Percentiles rank a stretch among this genome's conserved stretches.
These are phyloP conservation scores for Aphanomyces cochlioides DNA, from an alignment of 352 stramenopile species.

Conservation along the genomic window DNA sequence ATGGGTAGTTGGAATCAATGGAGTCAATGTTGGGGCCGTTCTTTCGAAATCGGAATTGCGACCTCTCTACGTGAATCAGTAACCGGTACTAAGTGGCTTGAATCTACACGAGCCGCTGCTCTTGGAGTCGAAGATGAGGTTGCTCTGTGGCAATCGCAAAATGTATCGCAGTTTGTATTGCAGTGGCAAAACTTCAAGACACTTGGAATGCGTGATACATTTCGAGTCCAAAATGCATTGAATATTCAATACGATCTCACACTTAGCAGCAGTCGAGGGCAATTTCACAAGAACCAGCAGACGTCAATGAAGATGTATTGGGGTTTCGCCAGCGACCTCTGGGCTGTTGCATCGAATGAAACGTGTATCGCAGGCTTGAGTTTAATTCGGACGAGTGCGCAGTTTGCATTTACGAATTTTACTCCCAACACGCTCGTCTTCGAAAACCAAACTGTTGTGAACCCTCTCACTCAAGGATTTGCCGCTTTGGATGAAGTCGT, in stretches of 20 bases:
- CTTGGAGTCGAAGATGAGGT: conserved; percentile 14
- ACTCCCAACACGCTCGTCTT: not conserved
- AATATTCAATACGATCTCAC: not conserved
- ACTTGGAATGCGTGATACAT: not conserved
- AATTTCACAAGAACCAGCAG: not conserved
- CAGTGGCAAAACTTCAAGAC: conserved; percentile 25
- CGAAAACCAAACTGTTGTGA: conserved; percentile 1
- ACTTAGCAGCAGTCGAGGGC: not conserved
- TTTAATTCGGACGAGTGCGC: not conserved
- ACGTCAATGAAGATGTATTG: conserved; percentile 28
- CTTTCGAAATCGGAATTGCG: conserved; percentile 19
- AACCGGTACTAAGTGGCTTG: conserved; percentile 2
- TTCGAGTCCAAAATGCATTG: conserved; percentile 9
- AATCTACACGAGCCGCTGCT: not conserved
- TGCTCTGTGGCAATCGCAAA: not conserved
- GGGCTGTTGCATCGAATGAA: conserved; percentile 15
- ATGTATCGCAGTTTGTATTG: conserved; percentile 10
- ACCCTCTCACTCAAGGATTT: not conserved
- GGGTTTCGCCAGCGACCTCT: conserved; percentile 23
- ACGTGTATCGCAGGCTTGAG: not conserved
- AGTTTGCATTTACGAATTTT: conserved; percentile 22
- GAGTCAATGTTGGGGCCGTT: conserved; percentile 11
- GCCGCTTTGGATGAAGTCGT: not conserved
- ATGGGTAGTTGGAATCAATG: not conserved
- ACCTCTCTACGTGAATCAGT: not conserved